Percentiles rank a stretch among this genome's conserved stretches.
phyloP scores from a whole-genome alignment of 1,139 yeast genomes.

The Keqinozyma sinolaborantium region DNA sequence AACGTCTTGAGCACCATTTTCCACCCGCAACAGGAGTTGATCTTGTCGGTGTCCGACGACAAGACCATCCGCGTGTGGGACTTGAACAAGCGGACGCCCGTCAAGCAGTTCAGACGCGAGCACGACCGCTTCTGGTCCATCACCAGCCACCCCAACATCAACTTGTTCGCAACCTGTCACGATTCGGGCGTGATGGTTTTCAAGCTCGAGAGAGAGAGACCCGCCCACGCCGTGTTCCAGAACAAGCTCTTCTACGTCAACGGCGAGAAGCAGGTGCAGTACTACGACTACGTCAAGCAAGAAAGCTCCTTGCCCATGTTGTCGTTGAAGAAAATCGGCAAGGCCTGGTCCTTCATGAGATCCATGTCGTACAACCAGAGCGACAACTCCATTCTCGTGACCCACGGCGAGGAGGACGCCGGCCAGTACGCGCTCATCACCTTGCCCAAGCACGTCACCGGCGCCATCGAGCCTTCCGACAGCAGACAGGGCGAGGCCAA shows the following conservation, averaged over 20 bases:
- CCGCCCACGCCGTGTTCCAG: slow-evolving; percentile 76
- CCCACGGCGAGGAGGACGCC: slow-evolving; percentile 67
- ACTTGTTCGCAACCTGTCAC: slow-evolving; percentile 94
- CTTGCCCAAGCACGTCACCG: slow-evolving; percentile 84
- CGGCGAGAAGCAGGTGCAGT: slow-evolving; percentile 82
- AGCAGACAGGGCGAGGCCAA: slow-evolving; percentile 78
- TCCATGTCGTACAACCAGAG: slow-evolving; percentile 88
- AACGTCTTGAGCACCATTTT: slow-evolving; percentile 86
- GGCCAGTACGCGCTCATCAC: slow-evolving; percentile 69
- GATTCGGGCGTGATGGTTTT: slow-evolving; percentile 98
- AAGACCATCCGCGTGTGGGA: slow-evolving; percentile 98
- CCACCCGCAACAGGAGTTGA: slow-evolving; percentile 92
- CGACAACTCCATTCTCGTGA: slow-evolving; percentile 81
- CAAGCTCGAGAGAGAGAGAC: slow-evolving; percentile 96
- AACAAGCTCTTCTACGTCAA: slow-evolving; percentile 72
- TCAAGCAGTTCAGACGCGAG: slow-evolving; percentile 92
- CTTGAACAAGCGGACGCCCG: slow-evolving; percentile 86
- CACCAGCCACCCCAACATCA: slow-evolving; percentile 84
- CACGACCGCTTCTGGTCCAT: slow-evolving; percentile 93
- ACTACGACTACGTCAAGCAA: slow-evolving; percentile 60
- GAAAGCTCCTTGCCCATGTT: slow-evolving; percentile 76
- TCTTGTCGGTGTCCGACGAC: slow-evolving; percentile 93
- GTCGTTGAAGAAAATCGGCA: slow-evolving; percentile 80
- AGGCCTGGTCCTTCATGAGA: slow-evolving; percentile 82
- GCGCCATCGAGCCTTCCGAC: slow-evolving; percentile 87